Base-by-base conservation (phyloP, 2,329 filamentous ascomycete species). In the Trichoderma asperellum region DNA sequence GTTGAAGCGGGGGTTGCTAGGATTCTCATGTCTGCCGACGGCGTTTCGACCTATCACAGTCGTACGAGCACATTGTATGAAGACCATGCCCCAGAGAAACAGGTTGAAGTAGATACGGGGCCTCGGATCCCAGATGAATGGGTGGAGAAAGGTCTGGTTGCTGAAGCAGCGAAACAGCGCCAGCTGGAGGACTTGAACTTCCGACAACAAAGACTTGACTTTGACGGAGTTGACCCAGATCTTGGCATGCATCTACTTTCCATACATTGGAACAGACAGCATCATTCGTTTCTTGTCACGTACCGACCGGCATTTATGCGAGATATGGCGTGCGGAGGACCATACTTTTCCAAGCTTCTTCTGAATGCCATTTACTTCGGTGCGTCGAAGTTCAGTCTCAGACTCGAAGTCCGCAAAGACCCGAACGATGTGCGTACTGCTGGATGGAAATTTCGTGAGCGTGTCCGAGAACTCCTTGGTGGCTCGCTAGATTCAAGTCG, bases 221-320 rank as follows among this genome's bases (percentile, higher is more conserved):
- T 76, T 18, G 72, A 74, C 47, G 76, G 74, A 2, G 71, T 76
- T 2, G 71, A 72, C 1, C 71, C 73, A 18, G 75, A 80, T 6
- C 65, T 81, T 4, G 80, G 77, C 7, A 71, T 77, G 43, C 79
- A 81, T 70, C 73, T 81, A 11, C 73, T 82, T 18, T 75, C 80
- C 58, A 70, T 81, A 8, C 80, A 81, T 72, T 81, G 80, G 80
- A 79, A 74, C 68, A 74, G 80, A 7, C 80, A 81, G 70, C 79
- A 81, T 68, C 76, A 79, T 60, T 77, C 77, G 0, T 81, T 77
- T 55, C 73, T 81, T 2, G 69, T 81, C 11, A 79, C 79, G 1
- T 81, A 81, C 71, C 77, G 80, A 4, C 79, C 80, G 0, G 78
- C 77, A 0, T 73, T 81, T 55, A 81, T 81, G 77, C 73, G 76